Evolutionary conservation across 352 stramenopile genomes (phyloP), one percentile per base, ranked within the genome.

Genomic region (Pythium folliculosum): DNA sequence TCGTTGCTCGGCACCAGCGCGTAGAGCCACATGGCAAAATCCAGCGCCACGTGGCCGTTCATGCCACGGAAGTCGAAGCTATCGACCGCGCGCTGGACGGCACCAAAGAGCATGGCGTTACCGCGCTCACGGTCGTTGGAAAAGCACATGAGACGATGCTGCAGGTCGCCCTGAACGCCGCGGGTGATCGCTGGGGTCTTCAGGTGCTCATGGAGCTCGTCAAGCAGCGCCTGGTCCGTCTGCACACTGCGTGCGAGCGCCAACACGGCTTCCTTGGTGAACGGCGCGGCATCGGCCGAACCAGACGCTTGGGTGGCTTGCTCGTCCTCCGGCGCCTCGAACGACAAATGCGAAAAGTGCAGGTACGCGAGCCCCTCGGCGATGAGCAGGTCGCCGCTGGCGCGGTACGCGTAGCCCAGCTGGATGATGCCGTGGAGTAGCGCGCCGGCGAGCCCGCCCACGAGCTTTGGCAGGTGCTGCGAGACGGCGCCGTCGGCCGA

Each of bases 401-500:
- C 63, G 35, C 70, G 73, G 56, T 75, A 76, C 54, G 70, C 60
- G 48, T 80, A 80, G 19, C 73, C 73, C 62, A 80, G 48, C 44
- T 80, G 73, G 52, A 80, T 80, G 67, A 80, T 72, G 14, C 70
- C 71, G 30, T 80, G 73, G 12, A 77, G 51, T 21, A 80, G 59
- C 37, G 73, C 67, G 19, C 73, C 73, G n/a, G 66, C 70, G 16
- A 80, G 70, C 0, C 73, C 73, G 22, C 60, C 72, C 2, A 74
- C 62, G 16, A 79, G 43, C 13, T 8, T 47, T 7, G 70, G 70
- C 52, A 80, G 50, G 55, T 77, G 70, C 47, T 76, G 64, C 9
- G 49, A 50, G n/a, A 80, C 47, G 3, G 73, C 65, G 22, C 30
- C 70, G 37, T 77, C 73, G 0, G 54, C 61, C 9, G 61, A 68